Evolutionary conservation across 352 stramenopile genomes (phyloP), one percentile per base, ranked within the genome.

Genomic region (Blastocystis sp.): DNA sequence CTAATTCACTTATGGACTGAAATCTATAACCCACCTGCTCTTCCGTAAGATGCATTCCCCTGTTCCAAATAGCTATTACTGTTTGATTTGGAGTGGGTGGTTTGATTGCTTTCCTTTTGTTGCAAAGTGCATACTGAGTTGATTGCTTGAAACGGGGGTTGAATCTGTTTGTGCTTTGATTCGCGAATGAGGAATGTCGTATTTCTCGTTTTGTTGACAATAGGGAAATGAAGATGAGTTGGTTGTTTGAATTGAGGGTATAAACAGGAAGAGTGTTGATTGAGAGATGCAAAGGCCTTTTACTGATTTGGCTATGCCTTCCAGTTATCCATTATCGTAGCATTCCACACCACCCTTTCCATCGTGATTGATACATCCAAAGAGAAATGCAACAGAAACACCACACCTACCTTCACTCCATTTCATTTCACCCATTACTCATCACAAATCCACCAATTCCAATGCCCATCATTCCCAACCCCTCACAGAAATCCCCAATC

Each of bases 11-110:
- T 34, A 34, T 34, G 28, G 28, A 34, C 28, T 34, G 28, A 34
- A 34, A 34, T 69, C 38, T 87, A 43, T 21, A 14, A 6, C 71
- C 3, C 66, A 82, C 69, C 24, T 81, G 63, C 65, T 87, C 66
- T 61, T 84, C 69, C 34, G 62, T 81, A 28, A 52, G 64, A 71
- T 71, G 14, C 64, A 14, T 48, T 71, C 24, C 64, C 64, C 24
- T n/a, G 34, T 71, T 38, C 24, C 64, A 48, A n/a, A 6, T 21
- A 71, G 28, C 28, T 34, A 34, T 34, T 34, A 34, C 28, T 34
- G 28, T 34, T 34, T 34, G 28, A 34, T 34, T 34, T 34, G 28
- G 28, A 34, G 28, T 34, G 28, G 28, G 28, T 34, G 28, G 28
- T 34, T 34, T 34, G 28, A 34, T 34, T 34, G 28, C 28, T 34